Percentiles rank a stretch among this genome's conserved stretches.
Evolutionary conservation across 768 basidiomycete genomes (phyloP).

Genomic region (Lentinula guzmanii): DNA sequence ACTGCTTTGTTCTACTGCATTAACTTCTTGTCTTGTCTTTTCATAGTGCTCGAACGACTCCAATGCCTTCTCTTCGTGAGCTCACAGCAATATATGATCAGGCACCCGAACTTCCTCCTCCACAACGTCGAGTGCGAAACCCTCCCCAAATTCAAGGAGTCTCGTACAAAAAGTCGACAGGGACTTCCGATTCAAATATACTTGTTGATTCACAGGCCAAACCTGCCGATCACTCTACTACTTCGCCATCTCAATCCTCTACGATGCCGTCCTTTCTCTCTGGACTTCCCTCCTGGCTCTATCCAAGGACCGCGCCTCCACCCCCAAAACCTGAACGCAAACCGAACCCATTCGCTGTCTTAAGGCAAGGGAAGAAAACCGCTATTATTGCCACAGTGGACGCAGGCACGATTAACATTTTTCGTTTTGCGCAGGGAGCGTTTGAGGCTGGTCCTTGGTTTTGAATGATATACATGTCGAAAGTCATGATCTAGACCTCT

Average conservation of each 20-base stretch:
- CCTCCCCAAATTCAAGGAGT: slow-evolving; percentile 14
- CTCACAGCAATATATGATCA: slow-evolving; percentile 64
- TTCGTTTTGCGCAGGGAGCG: slow-evolving; percentile 77
- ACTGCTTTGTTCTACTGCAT: not conserved
- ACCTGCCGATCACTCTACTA: not conserved
- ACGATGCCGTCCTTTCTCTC: not conserved
- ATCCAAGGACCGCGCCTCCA: not conserved
- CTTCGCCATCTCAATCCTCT: not conserved
- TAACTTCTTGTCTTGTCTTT: not conserved
- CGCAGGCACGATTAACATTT: slow-evolving; percentile 81
- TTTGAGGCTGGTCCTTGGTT: slow-evolving; percentile 72
- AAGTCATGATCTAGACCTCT: no score
- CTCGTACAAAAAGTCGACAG: slow-evolving; percentile 4
- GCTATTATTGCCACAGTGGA: slow-evolving; percentile 87
- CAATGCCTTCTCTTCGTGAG: slow-evolving; percentile 78
- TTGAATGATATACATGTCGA: not conserved
- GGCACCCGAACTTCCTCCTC: slow-evolving; percentile 64
- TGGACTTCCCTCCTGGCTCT: not conserved
- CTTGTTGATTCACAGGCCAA: not conserved
- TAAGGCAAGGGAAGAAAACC: slow-evolving; percentile 81
- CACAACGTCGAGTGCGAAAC: slow-evolving; percentile 40
- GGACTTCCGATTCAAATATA: slow-evolving; percentile 4
- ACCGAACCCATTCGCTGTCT: slow-evolving; percentile 69
- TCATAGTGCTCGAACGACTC: slow-evolving; percentile 71
- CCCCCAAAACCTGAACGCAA: slow-evolving; percentile 22